These are phyloP conservation scores for Metarhizium sp. DNA, from an alignment of 2,329 filamentous ascomycete species.

Conservation along the genomic window DNA sequence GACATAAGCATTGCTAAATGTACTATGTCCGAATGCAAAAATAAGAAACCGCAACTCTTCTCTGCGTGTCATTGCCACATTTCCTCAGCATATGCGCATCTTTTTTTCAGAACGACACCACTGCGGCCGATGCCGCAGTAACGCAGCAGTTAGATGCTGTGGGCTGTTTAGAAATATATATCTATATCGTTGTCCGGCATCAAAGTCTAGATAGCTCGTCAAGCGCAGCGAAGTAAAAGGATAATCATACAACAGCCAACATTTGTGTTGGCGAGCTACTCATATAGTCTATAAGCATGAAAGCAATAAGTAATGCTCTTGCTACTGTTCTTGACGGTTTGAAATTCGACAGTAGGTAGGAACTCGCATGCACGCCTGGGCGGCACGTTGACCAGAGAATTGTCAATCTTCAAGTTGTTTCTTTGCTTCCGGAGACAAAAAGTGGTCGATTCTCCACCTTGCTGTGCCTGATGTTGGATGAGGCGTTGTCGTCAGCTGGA, in stretches of 20 bases:
- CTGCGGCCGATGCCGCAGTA: not conserved
- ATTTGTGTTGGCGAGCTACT: constrained; percentile 12
- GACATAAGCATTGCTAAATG: constrained; percentile 1
- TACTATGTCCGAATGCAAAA: not conserved
- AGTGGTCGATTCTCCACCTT: constrained; percentile 37
- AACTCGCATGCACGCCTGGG: not conserved
- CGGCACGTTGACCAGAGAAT: not conserved
- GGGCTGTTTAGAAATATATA: constrained; percentile 1
- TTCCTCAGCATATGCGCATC: constrained; percentile 2
- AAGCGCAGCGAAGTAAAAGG: constrained; percentile 13
- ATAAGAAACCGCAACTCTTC: not conserved
- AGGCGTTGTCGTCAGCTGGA: constrained; percentile 13
- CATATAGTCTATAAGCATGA: constrained; percentile 24
- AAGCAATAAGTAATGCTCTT: constrained; percentile 21
- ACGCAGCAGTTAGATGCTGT: constrained; percentile 1
- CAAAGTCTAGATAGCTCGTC: constrained; percentile 7
- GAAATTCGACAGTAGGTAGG: not conserved
- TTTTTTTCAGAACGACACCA: not conserved
- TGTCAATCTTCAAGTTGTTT: not conserved
- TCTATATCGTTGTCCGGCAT: not conserved
- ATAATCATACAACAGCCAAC: constrained; percentile 12
- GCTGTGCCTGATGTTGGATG: constrained; percentile 17
- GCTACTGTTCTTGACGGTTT: constrained; percentile 11
- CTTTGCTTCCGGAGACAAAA: constrained; percentile 9
- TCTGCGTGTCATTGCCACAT: constrained; percentile 2